Base-by-base conservation (phyloP, 306 rosid species). In the Comarum palustre region DNA sequence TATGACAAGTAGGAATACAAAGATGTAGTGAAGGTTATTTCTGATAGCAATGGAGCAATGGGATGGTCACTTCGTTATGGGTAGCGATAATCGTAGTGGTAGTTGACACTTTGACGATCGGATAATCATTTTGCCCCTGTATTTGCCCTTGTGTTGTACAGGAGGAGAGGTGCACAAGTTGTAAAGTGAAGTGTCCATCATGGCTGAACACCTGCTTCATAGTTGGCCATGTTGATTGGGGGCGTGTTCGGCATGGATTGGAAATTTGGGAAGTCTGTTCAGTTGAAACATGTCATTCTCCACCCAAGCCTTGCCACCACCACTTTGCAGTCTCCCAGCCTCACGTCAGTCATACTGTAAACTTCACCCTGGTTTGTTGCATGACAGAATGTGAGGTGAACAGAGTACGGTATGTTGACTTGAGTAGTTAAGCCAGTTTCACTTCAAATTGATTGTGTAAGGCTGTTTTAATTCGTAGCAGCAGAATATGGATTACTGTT, bases 111-210 rank as follows among this genome's bases (percentile, higher is more conserved):
- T 91, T 91, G 91, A 91, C 78, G 83, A 83, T 95, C 97, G 96
- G 90, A 95, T 95, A 95, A 91, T 87, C 96, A 90, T 90, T 94
- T 92, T 87, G 93, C 96, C 89, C 99, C 97, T 95, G 93, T 90
- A 95, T 95, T 95, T 95, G 96, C 92, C 93, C 97, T 95, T 95
- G 97, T 95, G 99, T 88, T 94, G 96, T 87, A 94, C 99, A 91
- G 97, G 99, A 93, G 91, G 93, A 83, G 84, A 84, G 88, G 83
- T 91, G 97, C 96, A 67, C 80, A 68, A 84, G 91, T 80, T 75
- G 84, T 85, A 90, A 87, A 86, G 92, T 85, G 92, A 90, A 90
- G 92, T 86, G 95, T 89, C 89, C 97, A 87, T 84, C 90, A 81
- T 89, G 89, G 89, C 98, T 93, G 93, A 82, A 83, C 89, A 84